phyloP scores from a whole-genome alignment of 768 basidiomycete species.

The Pleurotus cornucopiae region DNA sequence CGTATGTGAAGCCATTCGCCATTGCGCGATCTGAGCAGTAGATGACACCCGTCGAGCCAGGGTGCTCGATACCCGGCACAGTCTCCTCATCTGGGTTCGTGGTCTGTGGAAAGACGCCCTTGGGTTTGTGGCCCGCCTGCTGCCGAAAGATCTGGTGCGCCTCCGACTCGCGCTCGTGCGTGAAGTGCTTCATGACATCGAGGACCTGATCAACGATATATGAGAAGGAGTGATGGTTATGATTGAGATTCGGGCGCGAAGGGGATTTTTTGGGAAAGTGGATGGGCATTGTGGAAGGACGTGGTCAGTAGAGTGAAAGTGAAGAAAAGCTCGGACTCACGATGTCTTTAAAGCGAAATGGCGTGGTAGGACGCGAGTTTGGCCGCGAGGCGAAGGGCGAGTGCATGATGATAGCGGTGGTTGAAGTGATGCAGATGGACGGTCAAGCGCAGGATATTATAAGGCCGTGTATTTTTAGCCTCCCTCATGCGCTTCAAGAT shows the following conservation, averaged over 20 bases:
- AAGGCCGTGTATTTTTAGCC: conserved; percentile 1
- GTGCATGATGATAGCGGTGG: conserved; percentile 4
- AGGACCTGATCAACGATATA: conserved; percentile 57
- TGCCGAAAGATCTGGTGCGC: conserved; percentile 84
- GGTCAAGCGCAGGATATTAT: background rate
- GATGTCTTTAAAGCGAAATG: conserved; percentile 35
- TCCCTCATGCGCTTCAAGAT: background rate
- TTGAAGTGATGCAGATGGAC: background rate
- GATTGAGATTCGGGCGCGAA: conserved; percentile 41
- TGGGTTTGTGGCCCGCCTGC: conserved; percentile 64
- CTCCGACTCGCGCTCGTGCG: conserved; percentile 81
- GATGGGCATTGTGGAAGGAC: background rate
- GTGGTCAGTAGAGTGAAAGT: background rate
- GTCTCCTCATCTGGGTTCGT: conserved; percentile 85
- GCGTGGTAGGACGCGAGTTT: conserved; percentile 34
- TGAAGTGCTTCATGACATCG: conserved; percentile 63
- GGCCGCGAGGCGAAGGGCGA: conserved; percentile 7
- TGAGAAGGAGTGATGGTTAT: conserved; percentile 34
- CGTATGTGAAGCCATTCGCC: conserved; percentile 88
- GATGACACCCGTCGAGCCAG: conserved; percentile 60
- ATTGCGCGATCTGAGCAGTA: conserved; percentile 95
- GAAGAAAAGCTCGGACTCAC: conserved; percentile 21
- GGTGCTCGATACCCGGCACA: conserved; percentile 82
- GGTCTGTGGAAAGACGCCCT: conserved; percentile 62
- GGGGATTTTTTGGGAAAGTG: background rate